phyloP scores from a whole-genome alignment of 2,329 filamentous ascomycete species.

The Botrytis medusae region DNA sequence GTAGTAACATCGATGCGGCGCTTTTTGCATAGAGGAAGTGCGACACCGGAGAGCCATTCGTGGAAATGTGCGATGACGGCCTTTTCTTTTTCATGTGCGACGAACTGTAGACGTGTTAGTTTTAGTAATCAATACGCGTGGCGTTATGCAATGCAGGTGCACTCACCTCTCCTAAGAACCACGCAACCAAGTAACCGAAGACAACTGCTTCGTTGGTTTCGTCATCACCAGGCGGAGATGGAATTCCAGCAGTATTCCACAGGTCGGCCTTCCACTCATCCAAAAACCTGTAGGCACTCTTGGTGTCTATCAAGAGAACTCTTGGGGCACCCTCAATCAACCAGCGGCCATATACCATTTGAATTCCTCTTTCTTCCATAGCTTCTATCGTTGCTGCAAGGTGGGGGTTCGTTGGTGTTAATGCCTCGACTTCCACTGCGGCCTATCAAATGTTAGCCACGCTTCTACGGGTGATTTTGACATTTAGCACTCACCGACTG shows the following conservation, averaged over 20 bases:
- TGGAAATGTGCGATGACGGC: constrained; percentile 98
- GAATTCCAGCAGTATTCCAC: constrained; percentile 90
- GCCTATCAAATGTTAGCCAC: constrained; percentile 56
- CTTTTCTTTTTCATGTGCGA: constrained; percentile 85
- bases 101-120: constrained; percentile 61
- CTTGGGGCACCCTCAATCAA: constrained; percentile 94
- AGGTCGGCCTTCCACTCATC: constrained; percentile 97
- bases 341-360: constrained; percentile 92
- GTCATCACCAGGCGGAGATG: constrained; percentile 85
- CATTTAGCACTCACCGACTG: constrained; percentile 67
- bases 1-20: constrained; percentile 94
- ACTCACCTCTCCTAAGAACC: constrained; percentile 93
- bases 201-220: constrained; percentile 98
- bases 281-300: constrained; percentile 85
- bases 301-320: constrained; percentile 91
- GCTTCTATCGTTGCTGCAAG: constrained; percentile 80
- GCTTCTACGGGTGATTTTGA: constrained; percentile 1
- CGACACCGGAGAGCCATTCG: constrained; percentile 96
- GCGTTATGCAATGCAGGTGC: neutral
- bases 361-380: constrained; percentile 90
- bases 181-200: constrained; percentile 94
- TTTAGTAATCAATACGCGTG: neutral
- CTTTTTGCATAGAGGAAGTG: constrained; percentile 87
- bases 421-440: constrained; percentile 94
- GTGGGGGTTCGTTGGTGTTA: constrained; percentile 79